These are phyloP conservation scores for Naganishia vaughanmartiniae DNA, from an alignment of 768 basidiomycete species.

Conservation along the genomic window DNA sequence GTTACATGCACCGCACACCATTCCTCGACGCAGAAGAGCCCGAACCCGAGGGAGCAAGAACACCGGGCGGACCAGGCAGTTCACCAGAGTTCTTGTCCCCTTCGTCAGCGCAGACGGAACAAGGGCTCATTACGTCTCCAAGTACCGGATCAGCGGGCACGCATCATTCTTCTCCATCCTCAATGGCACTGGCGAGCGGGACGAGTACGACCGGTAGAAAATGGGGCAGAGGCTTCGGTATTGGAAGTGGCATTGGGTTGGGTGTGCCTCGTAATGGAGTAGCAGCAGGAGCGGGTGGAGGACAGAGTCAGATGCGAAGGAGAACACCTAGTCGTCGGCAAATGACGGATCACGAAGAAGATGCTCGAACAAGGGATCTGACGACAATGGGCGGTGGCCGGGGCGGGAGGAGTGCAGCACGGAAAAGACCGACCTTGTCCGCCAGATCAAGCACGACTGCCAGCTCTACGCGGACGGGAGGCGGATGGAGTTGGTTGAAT, in stretches of 20 bases:
- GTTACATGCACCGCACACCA: constrained; percentile 11
- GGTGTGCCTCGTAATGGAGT: background rate
- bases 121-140: no score
- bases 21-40: background rate
- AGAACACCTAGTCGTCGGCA: background rate
- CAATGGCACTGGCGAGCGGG: no score
- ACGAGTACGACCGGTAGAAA: background rate
- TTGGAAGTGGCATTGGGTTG: no score
- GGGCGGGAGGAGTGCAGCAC: no score
- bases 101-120: no score
- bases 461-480: background rate
- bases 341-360: background rate
- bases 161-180: background rate
- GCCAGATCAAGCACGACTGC: background rate
- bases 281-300: no score
- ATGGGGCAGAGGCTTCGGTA: background rate
- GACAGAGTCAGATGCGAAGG: constrained; percentile 13
- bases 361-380: background rate
- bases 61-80: no score
- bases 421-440: background rate
- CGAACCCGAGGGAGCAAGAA: no score
- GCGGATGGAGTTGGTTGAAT: constrained; percentile 14
- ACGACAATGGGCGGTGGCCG: no score
- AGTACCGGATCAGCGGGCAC: no score
- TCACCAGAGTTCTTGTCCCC: no score